Percentiles rank a stretch among this genome's conserved stretches.
Conservation (phyloP, 805 yeast species). For the Cyberlindnera veronae region DNA sequence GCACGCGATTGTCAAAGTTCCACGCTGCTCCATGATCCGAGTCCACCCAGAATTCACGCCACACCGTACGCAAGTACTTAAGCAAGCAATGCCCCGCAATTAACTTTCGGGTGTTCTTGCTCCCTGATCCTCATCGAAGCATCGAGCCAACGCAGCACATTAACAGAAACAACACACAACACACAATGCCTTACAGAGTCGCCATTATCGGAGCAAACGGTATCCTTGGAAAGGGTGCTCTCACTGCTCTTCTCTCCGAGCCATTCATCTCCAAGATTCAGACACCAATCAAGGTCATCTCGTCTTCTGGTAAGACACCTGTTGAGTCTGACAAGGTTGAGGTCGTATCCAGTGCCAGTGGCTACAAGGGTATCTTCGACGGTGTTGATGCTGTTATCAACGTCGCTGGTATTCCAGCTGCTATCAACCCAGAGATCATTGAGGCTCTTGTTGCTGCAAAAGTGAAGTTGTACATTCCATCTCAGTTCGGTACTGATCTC, state of each 20-base stretch:
- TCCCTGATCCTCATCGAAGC: no score
- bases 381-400: conserved; percentile 52
- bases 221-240: conserved; percentile 43
- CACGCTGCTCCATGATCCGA: no score
- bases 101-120: no score
- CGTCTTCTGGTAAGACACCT: conserved; percentile 27
- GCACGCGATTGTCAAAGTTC: no score
- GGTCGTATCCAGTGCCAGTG: conserved; percentile 14
- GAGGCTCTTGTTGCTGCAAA: conserved; percentile 41
- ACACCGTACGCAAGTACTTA: no score
- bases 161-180: not conserved
- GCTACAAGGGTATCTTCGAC: conserved; percentile 36
- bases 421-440: conserved; percentile 33
- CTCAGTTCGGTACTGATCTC: conserved; percentile 55
- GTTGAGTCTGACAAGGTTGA: conserved; percentile 22
- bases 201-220: conserved; percentile 57
- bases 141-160: not conserved
- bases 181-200: conserved; percentile 28
- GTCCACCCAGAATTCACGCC: no score
- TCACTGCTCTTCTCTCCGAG: conserved; percentile 42
- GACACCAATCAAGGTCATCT: conserved; percentile 49
- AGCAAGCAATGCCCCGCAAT: no score
- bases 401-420: conserved; percentile 31
- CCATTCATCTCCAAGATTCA: conserved; percentile 39
- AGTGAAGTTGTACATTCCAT: conserved; percentile 53